Evolutionary conservation across 108 stramenopile species (phyloP), one percentile per base, ranked within the genome.

Genomic region (Nitzschia sp.): DNA sequence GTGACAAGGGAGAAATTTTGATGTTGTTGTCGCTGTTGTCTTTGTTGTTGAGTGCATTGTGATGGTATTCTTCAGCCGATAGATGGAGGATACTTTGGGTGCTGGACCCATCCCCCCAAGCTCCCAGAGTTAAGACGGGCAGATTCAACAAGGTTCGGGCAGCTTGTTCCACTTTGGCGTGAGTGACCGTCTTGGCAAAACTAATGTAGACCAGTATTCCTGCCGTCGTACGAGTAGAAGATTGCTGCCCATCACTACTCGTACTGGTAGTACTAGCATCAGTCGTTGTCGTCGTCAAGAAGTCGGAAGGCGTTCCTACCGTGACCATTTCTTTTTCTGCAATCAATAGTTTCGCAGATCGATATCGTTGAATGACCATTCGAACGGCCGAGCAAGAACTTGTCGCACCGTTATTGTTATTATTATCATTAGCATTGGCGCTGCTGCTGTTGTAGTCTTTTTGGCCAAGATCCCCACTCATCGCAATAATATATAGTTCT

Each of bases 181-280:
- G 56, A 25, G 76, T 76, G 23, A 82, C 80, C 45, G 72, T 53
- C 17, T 69, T 67, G 30, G 79, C 68, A 61, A 88, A 88, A 47
- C 79, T 80, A 28, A 88, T 65, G 47, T 88, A 88, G 0, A 69
- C 84, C 35, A 88, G 54, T 34, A 88, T 33, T 9, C 87, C 87
- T 32, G 52, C 47, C 15, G 58, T 25, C 1, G 52, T 17, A 19
- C 3, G n/a, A 26, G 48, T 11, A 21, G 45, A 17, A 1, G 36
- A 17, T 4, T 46, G 1, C 1, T 54, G 1, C n/a, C n/a, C n/a
- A n/a, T n/a, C n/a, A n/a, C n/a, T n/a, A 26, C 11, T 44, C 1
- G 23, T 29, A n/a, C 22, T 47, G 22, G 53, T 15, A 8, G n/a
- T 5, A 29, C 6, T 23, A 11, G 8, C 8, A 13, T 61, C 59